Percentiles rank a stretch among this genome's conserved stretches.
These are phyloP conservation scores for Fusarium dlaminii DNA, from an alignment of 2,329 filamentous ascomycete genomes.

Conservation along the genomic window DNA sequence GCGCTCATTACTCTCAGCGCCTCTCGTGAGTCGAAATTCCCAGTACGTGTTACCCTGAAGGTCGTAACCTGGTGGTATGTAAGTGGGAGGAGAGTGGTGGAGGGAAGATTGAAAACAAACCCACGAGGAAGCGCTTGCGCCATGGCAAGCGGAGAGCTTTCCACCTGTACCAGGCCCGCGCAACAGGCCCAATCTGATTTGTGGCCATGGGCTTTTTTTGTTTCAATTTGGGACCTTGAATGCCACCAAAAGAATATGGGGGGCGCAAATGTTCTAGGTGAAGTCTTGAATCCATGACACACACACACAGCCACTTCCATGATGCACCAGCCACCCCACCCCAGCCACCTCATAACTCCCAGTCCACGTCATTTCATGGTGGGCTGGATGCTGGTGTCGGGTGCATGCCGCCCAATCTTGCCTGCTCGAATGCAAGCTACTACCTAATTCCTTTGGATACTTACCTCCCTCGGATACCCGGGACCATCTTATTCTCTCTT, in stretches of 20 bases:
- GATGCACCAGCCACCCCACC: slow-evolving; percentile 27
- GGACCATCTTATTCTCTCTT: slow-evolving; percentile 8
- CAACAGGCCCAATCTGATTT: slow-evolving; percentile 50
- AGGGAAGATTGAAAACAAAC: slow-evolving; percentile 50
- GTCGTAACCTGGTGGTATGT: slow-evolving; percentile 63
- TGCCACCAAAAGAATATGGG: slow-evolving; percentile 10
- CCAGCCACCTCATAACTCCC: slow-evolving; percentile 28
- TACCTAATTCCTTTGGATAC: slow-evolving; percentile 13
- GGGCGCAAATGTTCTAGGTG: slow-evolving; percentile 25
- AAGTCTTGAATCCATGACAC: slow-evolving; percentile 22
- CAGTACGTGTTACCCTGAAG: slow-evolving; percentile 75
- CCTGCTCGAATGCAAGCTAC: slow-evolving; percentile 1
- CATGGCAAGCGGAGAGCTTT: slow-evolving; percentile 70
- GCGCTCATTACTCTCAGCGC: slow-evolving; percentile 51
- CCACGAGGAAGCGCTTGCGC: slow-evolving; percentile 70
- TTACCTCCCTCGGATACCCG: slow-evolving; percentile 27
- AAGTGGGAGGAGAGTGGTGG: slow-evolving; percentile 21
- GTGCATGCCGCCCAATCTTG: slow-evolving; percentile 29
- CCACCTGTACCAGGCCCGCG: slow-evolving; percentile 67
- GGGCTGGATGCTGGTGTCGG: not conserved
- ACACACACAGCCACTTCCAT: slow-evolving; percentile 12
- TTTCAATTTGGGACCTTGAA: slow-evolving; percentile 6
- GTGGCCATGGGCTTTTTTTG: slow-evolving; percentile 44
- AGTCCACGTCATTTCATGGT: slow-evolving; percentile 42
- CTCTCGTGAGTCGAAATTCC: slow-evolving; percentile 67